Conservation (phyloP, 768 basidiomycete genomes). For the Kwoniella sp. region DNA sequence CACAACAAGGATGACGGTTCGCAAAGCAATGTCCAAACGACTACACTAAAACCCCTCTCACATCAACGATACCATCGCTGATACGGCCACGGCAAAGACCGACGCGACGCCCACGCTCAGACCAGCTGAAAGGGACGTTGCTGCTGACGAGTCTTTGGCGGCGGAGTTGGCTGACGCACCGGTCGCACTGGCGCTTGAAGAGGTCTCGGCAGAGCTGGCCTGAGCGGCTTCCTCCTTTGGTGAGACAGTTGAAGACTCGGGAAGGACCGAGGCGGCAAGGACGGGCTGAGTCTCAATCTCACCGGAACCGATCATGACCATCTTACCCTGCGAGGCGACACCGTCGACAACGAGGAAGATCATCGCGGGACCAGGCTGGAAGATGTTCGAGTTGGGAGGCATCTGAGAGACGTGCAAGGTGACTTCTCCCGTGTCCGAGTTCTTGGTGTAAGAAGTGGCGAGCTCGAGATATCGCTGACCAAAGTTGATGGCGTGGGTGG, state of each 20-base stretch:
- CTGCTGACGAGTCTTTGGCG: slow-evolving; percentile 11
- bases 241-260: slow-evolving; percentile 26
- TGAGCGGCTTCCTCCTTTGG: background rate
- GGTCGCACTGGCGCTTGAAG: background rate
- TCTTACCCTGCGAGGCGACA: slow-evolving; percentile 46
- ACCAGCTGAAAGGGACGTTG: slow-evolving; percentile 14
- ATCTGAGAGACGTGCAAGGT: slow-evolving; percentile 78
- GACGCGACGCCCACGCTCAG: slow-evolving; percentile 9
- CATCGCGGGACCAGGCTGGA: slow-evolving; percentile 61
- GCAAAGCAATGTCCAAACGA: slow-evolving; percentile 1
- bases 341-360: slow-evolving; percentile 54
- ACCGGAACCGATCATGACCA: slow-evolving; percentile 48
- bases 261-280: slow-evolving; percentile 33
- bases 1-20: slow-evolving; percentile 5
- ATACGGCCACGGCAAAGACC: background rate
- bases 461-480: slow-evolving; percentile 80
- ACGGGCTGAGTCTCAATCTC: slow-evolving; percentile 41
- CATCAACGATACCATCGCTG: background rate
- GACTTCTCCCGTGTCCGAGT: slow-evolving; percentile 71
- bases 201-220: slow-evolving; percentile 2
- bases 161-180: slow-evolving; percentile 11
- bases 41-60: slow-evolving; percentile 2
- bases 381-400: slow-evolving; percentile 69
- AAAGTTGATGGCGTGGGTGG: slow-evolving; percentile 61
- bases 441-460: slow-evolving; percentile 80